A percentile compares a stretch with the other conserved stretches of the same genome.
phyloP scores from a whole-genome alignment of 2,329 filamentous ascomycete species.

The Microascus cirrosus region DNA sequence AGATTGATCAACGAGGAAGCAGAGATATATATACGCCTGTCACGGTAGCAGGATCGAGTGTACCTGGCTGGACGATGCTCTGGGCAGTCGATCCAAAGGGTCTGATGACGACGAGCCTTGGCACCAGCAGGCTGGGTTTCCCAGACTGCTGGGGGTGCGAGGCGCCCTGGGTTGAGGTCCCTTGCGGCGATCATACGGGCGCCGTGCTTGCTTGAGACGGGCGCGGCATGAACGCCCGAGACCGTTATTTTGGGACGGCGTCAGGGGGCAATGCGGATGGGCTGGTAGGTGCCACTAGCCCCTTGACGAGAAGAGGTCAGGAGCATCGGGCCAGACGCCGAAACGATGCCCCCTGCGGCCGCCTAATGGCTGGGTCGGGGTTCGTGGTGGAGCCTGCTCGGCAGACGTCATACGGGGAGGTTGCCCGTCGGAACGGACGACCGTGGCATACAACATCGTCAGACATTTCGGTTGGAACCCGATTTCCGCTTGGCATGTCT shows the following conservation, averaged over 20 bases:
- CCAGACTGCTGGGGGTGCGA: background rate
- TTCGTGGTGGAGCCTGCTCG: background rate
- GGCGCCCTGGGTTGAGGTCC: background rate
- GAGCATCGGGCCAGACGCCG: background rate
- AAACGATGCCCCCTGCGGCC: background rate
- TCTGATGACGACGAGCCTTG: background rate
- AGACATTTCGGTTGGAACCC: too few species aligned
- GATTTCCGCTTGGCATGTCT: too few species aligned
- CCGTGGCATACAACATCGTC: too few species aligned
- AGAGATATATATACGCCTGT: constrained; percentile 1
- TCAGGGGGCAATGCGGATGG: background rate
- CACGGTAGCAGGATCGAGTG: background rate
- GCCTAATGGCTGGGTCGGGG: background rate
- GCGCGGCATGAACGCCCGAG: constrained; percentile 3
- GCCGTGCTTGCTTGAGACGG: constrained; percentile 1
- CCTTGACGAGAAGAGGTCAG: background rate
- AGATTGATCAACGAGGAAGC: constrained; percentile 2
- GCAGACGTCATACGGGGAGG: background rate
- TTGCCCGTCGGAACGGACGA: too few species aligned
- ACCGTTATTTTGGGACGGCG: constrained; percentile 2
- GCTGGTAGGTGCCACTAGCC: background rate
- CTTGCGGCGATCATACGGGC: constrained; percentile 3
- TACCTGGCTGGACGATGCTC: background rate
- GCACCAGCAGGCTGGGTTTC: background rate
- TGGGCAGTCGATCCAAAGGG: background rate